phyloP scores from a whole-genome alignment of 2,329 filamentous ascomycete species.

The Nigrospora sphaerica region DNA sequence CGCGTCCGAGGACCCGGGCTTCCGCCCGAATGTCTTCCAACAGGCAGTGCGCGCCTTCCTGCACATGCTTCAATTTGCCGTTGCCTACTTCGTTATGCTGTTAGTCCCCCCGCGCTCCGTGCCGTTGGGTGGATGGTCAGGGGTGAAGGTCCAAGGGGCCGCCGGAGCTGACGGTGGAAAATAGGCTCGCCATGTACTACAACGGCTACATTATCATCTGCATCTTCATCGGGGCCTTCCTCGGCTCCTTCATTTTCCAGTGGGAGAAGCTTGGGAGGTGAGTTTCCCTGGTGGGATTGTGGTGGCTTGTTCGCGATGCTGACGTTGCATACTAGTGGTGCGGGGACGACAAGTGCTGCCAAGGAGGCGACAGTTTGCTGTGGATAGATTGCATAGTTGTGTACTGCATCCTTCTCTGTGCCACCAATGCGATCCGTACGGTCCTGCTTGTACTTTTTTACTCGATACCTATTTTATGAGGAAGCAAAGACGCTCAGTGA shows the following conservation, averaged over 20 bases:
- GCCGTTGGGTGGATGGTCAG: not conserved
- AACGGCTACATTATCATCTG: conserved; percentile 74
- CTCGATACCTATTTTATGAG: no score
- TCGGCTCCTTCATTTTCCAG: conserved; percentile 67
- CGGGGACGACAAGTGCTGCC: not conserved
- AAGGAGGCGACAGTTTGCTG: conserved; percentile 7
- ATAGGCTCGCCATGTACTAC: conserved; percentile 45
- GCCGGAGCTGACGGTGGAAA: no score
- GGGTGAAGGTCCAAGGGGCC: no score
- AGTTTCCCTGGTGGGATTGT: not conserved
- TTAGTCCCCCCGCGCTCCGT: not conserved
- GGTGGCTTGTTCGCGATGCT: no score
- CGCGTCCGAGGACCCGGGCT: conserved; percentile 17
- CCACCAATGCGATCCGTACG: no score
- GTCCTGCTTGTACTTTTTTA: no score
- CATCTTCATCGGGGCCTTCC: conserved; percentile 68
- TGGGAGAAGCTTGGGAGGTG: conserved; percentile 48
- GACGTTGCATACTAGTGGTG: not conserved
- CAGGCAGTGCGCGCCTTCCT: conserved; percentile 61
- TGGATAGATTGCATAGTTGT: not conserved
- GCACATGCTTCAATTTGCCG: conserved; percentile 64
- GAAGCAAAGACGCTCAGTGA: no score
- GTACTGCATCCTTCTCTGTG: no score
- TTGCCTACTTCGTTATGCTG: conserved; percentile 77
- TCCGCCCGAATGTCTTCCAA: conserved; percentile 55